Percentiles rank a stretch among this genome's conserved stretches.
Conservation (phyloP, 345 rosid species). For the Lepidium africanum region DNA sequence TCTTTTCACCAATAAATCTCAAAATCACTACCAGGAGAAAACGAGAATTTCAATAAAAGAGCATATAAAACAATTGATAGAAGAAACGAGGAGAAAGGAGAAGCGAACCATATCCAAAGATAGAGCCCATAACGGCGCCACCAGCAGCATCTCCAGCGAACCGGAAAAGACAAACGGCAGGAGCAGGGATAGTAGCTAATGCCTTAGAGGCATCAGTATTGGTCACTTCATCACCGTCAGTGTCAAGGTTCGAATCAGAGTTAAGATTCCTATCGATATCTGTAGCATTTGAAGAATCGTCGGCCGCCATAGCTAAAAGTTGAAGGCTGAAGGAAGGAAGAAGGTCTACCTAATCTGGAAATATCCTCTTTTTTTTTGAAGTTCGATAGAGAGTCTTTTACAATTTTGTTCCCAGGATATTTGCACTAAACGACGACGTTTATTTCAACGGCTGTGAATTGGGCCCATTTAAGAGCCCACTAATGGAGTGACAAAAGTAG, state of each 20-base stretch:
- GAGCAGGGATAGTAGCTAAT: conserved; percentile 36
- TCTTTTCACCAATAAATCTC: not conserved
- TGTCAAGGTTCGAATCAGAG: conserved; percentile 16
- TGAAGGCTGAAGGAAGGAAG: not conserved
- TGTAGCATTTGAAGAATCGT: conserved; percentile 33
- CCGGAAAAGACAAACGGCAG: conserved; percentile 63
- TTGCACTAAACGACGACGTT: not conserved
- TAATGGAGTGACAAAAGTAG: not conserved
- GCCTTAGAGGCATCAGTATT: conserved; percentile 34
- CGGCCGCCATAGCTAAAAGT: conserved; percentile 33
- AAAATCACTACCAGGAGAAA: not conserved
- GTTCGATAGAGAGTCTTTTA: not conserved
- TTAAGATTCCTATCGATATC: conserved; percentile 18
- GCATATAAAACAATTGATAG: not conserved
- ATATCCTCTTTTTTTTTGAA: not conserved
- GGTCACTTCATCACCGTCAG: conserved; percentile 20
- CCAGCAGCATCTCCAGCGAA: conserved; percentile 71
- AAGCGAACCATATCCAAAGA: conserved; percentile 66
- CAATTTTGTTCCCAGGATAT: not conserved
- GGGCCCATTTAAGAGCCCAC: conserved; percentile 3
- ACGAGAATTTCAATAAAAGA: not conserved
- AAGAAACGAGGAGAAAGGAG: not conserved
- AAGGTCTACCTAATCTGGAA: conserved; percentile 13
- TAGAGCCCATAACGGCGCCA: conserved; percentile 89
- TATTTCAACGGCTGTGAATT: not conserved